Conservation (phyloP, 2,329 filamentous ascomycete species). For the Hypoxylon sp. region DNA sequence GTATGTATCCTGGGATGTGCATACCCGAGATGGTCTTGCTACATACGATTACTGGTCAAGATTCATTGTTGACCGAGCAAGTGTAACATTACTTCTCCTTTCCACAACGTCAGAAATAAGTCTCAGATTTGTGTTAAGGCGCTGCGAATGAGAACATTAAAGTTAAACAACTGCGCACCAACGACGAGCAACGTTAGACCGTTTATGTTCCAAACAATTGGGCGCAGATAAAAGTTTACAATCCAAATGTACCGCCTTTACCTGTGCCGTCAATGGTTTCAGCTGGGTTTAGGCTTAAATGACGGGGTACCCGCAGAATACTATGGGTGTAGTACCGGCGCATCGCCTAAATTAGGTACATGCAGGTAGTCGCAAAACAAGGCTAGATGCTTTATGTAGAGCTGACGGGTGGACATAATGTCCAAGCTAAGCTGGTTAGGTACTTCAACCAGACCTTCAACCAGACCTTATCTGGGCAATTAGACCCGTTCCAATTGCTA, state of each 20-base stretch:
- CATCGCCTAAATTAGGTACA: slow-evolving; percentile 38
- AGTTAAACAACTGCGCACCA: not conserved
- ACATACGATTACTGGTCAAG: slow-evolving; percentile 9
- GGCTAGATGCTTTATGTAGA: slow-evolving; percentile 19
- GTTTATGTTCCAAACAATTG: slow-evolving; percentile 1
- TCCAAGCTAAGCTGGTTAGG: no score
- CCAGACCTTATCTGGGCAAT: not conserved
- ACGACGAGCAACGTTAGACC: not conserved
- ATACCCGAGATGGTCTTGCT: slow-evolving; percentile 25
- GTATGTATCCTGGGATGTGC: slow-evolving; percentile 3
- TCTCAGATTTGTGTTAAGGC: slow-evolving; percentile 6
- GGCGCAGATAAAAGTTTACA: slow-evolving; percentile 2
- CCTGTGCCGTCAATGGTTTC: slow-evolving; percentile 33
- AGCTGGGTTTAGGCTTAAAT: slow-evolving; percentile 39
- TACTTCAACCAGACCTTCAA: not conserved
- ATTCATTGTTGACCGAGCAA: slow-evolving; percentile 14
- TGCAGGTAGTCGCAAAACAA: slow-evolving; percentile 27
- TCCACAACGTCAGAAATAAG: slow-evolving; percentile 15
- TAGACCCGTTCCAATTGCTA: not conserved
- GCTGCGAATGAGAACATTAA: not conserved
- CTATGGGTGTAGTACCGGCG: slow-evolving; percentile 18
- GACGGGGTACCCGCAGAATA: slow-evolving; percentile 19
- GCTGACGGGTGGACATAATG: slow-evolving; percentile 4
- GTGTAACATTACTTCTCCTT: slow-evolving; percentile 19
- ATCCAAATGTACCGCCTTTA: slow-evolving; percentile 1